Percentiles rank a stretch among this genome's conserved stretches.
Evolutionary conservation across 1,284 basidiomycete species (phyloP).

Genomic region (Inonotus hispidus): DNA sequence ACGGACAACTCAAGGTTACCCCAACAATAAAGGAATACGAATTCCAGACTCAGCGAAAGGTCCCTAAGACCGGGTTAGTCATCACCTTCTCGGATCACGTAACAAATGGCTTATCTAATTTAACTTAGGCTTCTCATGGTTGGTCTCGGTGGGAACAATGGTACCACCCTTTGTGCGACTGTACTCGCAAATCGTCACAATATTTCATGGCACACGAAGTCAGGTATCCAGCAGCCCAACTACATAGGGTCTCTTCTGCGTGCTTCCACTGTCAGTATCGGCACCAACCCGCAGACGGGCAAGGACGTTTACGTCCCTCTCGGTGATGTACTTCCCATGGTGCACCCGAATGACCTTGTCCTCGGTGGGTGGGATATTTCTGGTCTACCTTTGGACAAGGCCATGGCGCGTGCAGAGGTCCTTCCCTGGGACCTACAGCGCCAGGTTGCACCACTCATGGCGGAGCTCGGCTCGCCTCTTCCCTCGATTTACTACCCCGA

Average conservation of each 20-base stretch:
- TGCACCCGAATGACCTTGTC: constrained; percentile 97
- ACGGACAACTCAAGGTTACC: constrained; percentile 73
- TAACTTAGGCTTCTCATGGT: constrained; percentile 85
- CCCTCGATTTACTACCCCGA: constrained; percentile 96
- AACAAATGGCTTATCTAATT: constrained; percentile 19
- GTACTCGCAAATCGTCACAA: constrained; percentile 95
- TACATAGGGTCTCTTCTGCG: constrained; percentile 94
- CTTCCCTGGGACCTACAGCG: constrained; percentile 97
- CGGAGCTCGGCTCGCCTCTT: constrained; percentile 76
- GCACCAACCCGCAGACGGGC: constrained; percentile 75
- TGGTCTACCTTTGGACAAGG: constrained; percentile 77
- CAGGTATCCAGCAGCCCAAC: constrained; percentile 90
- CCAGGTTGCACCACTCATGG: constrained; percentile 87
- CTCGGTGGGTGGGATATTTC: constrained; percentile 99
- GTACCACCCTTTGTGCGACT: constrained; percentile 90
- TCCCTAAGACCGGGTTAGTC: constrained; percentile 88
- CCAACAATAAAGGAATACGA: constrained; percentile 78
- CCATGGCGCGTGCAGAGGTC: constrained; percentile 92
- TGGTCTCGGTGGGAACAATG: constrained; percentile 97
- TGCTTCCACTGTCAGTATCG: constrained; percentile 91
- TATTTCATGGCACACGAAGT: constrained; percentile 94
- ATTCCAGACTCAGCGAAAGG: constrained; percentile 87
- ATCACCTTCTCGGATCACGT: constrained; percentile 14
- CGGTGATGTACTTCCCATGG: constrained; percentile 94
- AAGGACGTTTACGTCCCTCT: constrained; percentile 94